phyloP scores from a whole-genome alignment of 2,329 filamentous ascomycete species.

The Fusarium udum region DNA sequence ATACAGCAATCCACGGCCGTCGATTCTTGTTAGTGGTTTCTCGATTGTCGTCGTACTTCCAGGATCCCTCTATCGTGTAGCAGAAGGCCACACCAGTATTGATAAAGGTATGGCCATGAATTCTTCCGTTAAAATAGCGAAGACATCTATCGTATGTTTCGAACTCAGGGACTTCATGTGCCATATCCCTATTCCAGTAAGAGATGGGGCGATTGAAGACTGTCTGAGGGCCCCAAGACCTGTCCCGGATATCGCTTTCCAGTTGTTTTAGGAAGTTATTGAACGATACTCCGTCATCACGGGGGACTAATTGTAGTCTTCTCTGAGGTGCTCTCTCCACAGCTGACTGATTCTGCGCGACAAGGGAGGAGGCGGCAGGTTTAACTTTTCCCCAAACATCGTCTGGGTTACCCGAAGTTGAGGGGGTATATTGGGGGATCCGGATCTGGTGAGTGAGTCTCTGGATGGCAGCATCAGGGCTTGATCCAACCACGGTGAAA shows the following conservation, averaged over 20 bases:
- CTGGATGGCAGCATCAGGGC: conserved; percentile 10
- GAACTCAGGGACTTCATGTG: conserved; percentile 39
- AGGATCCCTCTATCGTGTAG: conserved; percentile 56
- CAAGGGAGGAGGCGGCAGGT: background rate
- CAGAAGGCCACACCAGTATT: conserved; percentile 56
- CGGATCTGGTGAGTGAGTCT: conserved; percentile 41
- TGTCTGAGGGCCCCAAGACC: conserved; percentile 33
- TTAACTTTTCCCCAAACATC: conserved; percentile 22
- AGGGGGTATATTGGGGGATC: conserved; percentile 46
- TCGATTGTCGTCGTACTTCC: conserved; percentile 43
- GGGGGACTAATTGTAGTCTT: background rate
- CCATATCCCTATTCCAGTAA: conserved; percentile 48
- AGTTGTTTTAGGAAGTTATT: conserved; percentile 10
- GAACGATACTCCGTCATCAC: conserved; percentile 17
- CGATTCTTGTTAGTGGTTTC: conserved; percentile 40
- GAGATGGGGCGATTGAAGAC: conserved; percentile 54
- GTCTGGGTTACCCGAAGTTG: conserved; percentile 52
- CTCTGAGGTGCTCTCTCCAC: background rate
- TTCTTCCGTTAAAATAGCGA: conserved; percentile 1
- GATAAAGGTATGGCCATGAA: conserved; percentile 9
- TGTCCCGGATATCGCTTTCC: background rate
- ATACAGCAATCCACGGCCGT: conserved; percentile 62
- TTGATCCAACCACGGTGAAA: conserved; percentile 65
- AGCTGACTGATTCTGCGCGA: background rate
- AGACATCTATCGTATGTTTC: conserved; percentile 41